Base-by-base conservation (phyloP, 2,329 filamentous ascomycete genomes). In the Colletotrichum sp. region DNA sequence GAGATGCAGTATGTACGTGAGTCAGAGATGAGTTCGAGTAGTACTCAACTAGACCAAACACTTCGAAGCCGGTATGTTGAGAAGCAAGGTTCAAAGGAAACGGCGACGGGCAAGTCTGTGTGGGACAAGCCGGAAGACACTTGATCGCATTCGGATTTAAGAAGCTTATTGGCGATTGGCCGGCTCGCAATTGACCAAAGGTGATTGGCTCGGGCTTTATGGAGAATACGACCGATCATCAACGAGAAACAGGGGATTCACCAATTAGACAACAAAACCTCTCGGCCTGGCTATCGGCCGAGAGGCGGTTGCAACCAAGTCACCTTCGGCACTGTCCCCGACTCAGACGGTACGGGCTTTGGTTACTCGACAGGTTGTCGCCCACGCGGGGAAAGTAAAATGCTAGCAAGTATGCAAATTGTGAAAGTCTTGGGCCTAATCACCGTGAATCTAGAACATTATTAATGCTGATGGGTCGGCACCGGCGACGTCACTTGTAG, bases 91-190 rank as follows among this genome's bases (percentile, higher is more conserved):
- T 52, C 43, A 21, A 52, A 52, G 43, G 2, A 1, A 52, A 21
- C 13, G n/a, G n/a, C 1, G 43, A 52, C 43, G 5, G 18, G 0
- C 38, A 12, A 1, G 18, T n/a, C 18, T n/a, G 0, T 1, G 43
- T 52, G 43, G 43, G 43, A 52, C 43, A 7, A 52, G 43, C 43
- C 43, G 43, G 43, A 52, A 10, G n/a, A 64, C 30, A 64, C 32
- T 26, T 26, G 16, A 64, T 38, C 60, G 21, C n/a, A 36, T 38
- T 38, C 60, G 58, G 58, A 30, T 32, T 34, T 61, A 61, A 61
- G 28, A 61, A 21, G 2, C 28, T 30, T 61, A 32, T 12, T n/a
- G 21, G 32, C 60, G 60, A 64, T 64, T 64, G 60, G 60, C 24
- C 21, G 10, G 60, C 60, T 64, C 60, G 60, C 60, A 64, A 64